phyloP scores from a whole-genome alignment of 148 eudicot genomes.

The Fallopia convolvulus region DNA sequence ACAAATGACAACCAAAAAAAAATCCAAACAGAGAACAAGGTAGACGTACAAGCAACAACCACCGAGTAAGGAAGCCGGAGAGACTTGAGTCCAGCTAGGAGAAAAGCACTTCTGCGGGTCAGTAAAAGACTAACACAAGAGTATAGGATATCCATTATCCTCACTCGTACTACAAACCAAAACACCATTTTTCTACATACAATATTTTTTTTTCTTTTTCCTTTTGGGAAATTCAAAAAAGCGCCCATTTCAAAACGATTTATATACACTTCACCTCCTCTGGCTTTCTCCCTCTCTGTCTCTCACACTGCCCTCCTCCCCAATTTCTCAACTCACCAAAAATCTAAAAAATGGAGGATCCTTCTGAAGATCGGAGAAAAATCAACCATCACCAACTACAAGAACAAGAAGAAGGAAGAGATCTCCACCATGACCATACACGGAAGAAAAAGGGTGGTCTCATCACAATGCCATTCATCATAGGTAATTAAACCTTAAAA shows the following conservation, averaged over 20 bases:
- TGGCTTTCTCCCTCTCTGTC: slow-evolving; percentile 8
- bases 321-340: not conserved
- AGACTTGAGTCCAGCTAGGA: no score
- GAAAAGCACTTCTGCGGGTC: no score
- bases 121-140: no score
- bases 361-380: slow-evolving; percentile 23
- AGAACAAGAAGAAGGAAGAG: slow-evolving; percentile 12
- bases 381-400: not conserved
- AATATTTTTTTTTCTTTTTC: not conserved
- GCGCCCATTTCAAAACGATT: slow-evolving; percentile 5
- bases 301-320: not conserved
- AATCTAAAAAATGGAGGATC: slow-evolving; percentile 25
- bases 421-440: not conserved
- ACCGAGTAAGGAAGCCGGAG: no score
- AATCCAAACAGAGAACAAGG: no score
- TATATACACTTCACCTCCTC: slow-evolving; percentile 8
- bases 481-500: slow-evolving; percentile 33
- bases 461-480: slow-evolving; percentile 86
- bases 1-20: no score
- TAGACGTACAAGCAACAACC: no score
- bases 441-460: slow-evolving; percentile 59
- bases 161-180: not conserved
- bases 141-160: not conserved
- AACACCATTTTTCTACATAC: not conserved
- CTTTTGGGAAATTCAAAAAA: not conserved